A percentile compares a stretch with the other conserved stretches of the same genome.
Evolutionary conservation across 2,329 filamentous ascomycete species (phyloP).

Genomic region (Xylaria multiplex): DNA sequence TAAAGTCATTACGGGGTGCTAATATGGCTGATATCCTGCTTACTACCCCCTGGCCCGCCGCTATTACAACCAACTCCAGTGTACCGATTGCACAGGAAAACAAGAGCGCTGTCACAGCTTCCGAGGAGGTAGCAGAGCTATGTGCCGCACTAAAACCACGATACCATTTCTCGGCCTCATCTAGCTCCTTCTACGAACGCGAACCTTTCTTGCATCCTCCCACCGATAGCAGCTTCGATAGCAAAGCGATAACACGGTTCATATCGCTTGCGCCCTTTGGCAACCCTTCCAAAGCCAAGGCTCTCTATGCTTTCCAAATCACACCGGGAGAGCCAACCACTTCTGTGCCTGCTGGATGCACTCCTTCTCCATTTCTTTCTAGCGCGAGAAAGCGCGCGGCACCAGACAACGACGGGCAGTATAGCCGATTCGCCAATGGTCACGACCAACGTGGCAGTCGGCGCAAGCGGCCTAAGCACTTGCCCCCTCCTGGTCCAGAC

Average conservation of each 20-base stretch:
- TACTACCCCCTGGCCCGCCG: constrained; percentile 85
- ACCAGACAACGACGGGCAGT: constrained; percentile 57
- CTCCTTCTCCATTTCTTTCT: constrained; percentile 75
- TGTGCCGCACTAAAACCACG: constrained; percentile 84
- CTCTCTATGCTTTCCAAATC: constrained; percentile 81
- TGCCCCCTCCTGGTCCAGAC: constrained; percentile 72
- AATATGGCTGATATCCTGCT: constrained; percentile 86
- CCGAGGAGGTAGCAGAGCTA: constrained; percentile 79
- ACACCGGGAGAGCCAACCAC: constrained; percentile 70
- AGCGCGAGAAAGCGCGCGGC: constrained; percentile 64
- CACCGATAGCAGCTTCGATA: constrained; percentile 56
- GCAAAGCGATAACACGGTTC: constrained; percentile 80
- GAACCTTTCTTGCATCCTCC: constrained; percentile 85
- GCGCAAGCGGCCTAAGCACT: constrained; percentile 58
- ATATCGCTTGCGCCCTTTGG: constrained; percentile 85
- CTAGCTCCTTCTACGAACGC: constrained; percentile 79
- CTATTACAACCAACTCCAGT: constrained; percentile 75
- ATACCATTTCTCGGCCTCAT: constrained; percentile 84
- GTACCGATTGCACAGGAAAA: constrained; percentile 65
- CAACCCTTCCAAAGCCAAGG: constrained; percentile 80
- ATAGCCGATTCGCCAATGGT: constrained; percentile 64
- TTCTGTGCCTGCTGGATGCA: constrained; percentile 74
- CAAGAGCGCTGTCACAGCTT: constrained; percentile 61
- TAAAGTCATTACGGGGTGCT: constrained; percentile 77
- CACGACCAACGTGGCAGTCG: constrained; percentile 58